Conservation (phyloP, 768 basidiomycete species). For the Thelephora ganbajun region DNA sequence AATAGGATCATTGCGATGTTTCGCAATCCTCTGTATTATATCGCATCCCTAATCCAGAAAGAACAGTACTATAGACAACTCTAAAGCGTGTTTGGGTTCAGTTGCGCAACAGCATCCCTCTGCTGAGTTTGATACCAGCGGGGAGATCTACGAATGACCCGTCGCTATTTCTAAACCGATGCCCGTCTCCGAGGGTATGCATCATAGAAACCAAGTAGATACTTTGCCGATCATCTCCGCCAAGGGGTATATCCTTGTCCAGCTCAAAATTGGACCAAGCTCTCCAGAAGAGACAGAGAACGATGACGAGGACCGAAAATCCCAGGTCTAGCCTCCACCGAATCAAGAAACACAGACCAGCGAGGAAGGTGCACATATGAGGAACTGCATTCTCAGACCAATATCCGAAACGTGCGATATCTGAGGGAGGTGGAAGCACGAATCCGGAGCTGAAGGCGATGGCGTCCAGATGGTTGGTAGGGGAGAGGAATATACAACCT, state of each 20-base stretch:
- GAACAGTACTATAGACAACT: too few species aligned
- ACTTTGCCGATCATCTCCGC: not conserved
- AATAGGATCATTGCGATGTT: too few species aligned
- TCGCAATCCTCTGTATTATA: too few species aligned
- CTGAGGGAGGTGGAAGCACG: not conserved
- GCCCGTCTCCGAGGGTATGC: too few species aligned
- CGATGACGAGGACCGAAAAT: not conserved
- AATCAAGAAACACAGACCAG: not conserved
- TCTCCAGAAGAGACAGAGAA: not conserved
- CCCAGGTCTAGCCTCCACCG: not conserved
- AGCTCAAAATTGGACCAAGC: not conserved
- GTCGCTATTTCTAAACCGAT: too few species aligned
- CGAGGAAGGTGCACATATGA: not conserved
- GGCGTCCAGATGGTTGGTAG: not conserved
- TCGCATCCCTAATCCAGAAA: too few species aligned
- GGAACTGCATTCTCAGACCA: not conserved
- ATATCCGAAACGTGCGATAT: not conserved
- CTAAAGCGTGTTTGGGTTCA: too few species aligned
- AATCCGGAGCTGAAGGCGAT: not conserved
- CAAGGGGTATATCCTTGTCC: not conserved
- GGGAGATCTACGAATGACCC: too few species aligned
- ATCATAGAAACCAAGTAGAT: not conserved
- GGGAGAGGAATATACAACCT: not conserved
- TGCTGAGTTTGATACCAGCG: too few species aligned
- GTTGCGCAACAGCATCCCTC: too few species aligned